A percentile compares a stretch with the other conserved stretches of the same genome.
These are phyloP conservation scores for Capsicum baccatum DNA, from an alignment of 257 asterid species.

Conservation along the genomic window DNA sequence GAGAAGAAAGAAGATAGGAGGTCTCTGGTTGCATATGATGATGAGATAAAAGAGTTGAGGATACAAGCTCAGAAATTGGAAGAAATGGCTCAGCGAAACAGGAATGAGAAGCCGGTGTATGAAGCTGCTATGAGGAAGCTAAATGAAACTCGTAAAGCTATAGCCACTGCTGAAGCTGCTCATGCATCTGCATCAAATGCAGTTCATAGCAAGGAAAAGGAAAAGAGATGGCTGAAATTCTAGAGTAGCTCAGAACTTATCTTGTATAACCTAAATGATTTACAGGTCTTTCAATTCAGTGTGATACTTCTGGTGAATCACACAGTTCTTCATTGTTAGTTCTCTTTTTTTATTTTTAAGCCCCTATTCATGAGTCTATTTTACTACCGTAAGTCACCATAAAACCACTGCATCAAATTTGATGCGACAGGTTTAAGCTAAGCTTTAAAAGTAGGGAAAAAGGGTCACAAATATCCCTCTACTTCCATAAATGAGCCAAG, in stretches of 20 bases:
- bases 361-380: neutral
- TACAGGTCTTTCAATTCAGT: neutral
- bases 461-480: no score
- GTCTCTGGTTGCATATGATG: slow-evolving; percentile 69
- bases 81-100: slow-evolving; percentile 87
- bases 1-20: slow-evolving; percentile 66
- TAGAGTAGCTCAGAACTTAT: slow-evolving; percentile 35
- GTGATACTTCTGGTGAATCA: neutral
- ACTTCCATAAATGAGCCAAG: no score
- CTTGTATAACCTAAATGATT: slow-evolving; percentile 24
- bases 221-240: slow-evolving; percentile 95
- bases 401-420: no score
- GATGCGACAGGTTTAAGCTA: no score
- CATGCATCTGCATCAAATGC: slow-evolving; percentile 83
- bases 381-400: neutral
- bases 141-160: slow-evolving; percentile 69
- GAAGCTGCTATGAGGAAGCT: slow-evolving; percentile 92
- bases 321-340: neutral
- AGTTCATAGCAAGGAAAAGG: slow-evolving; percentile 72
- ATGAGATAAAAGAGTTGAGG: slow-evolving; percentile 75
- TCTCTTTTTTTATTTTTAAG: neutral
- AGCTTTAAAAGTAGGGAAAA: no score
- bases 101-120: slow-evolving; percentile 71
- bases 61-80: slow-evolving; percentile 65
- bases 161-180: slow-evolving; percentile 83